Conservation (phyloP, 495 filamentous ascomycete genomes). For the Podospora conica region DNA sequence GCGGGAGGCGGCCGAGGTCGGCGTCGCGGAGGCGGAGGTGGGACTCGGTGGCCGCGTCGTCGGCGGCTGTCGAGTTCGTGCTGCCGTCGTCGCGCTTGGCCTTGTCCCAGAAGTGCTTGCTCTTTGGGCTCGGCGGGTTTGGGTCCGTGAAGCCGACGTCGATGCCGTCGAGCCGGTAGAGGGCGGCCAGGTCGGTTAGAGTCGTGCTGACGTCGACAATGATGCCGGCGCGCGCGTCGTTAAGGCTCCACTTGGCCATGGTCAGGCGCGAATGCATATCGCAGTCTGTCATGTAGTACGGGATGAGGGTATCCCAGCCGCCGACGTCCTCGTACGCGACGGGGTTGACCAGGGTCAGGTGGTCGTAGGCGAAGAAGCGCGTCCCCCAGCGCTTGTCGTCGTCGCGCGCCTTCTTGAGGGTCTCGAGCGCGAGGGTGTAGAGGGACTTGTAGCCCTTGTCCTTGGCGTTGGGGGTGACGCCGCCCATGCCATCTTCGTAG, state of each 20-base stretch:
- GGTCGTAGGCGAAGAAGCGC: slow-evolving; percentile 52
- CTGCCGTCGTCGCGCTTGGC: slow-evolving; percentile 11
- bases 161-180: slow-evolving; percentile 38
- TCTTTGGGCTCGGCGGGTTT: slow-evolving; percentile 29
- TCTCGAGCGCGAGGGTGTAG: slow-evolving; percentile 44
- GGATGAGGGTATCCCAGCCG: slow-evolving; percentile 56
- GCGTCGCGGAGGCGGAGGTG: background rate
- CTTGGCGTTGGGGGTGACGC: slow-evolving; percentile 28
- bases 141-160: slow-evolving; percentile 34
- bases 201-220: slow-evolving; percentile 46
- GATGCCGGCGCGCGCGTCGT: slow-evolving; percentile 39
- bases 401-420: slow-evolving; percentile 28
- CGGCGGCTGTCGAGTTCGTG: background rate
- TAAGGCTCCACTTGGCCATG: slow-evolving; percentile 45
- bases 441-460: slow-evolving; percentile 44
- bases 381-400: slow-evolving; percentile 41
- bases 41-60: background rate
- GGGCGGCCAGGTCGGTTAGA: slow-evolving; percentile 38
- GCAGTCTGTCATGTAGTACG: slow-evolving; percentile 56
- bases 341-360: slow-evolving; percentile 51
- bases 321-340: slow-evolving; percentile 47
- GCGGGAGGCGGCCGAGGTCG: background rate
- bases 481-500: slow-evolving; percentile 42
- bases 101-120: slow-evolving; percentile 2
- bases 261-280: slow-evolving; percentile 50